Base-by-base conservation (phyloP, 495 filamentous ascomycete genomes). In the Aspergillus coremiiformis region DNA sequence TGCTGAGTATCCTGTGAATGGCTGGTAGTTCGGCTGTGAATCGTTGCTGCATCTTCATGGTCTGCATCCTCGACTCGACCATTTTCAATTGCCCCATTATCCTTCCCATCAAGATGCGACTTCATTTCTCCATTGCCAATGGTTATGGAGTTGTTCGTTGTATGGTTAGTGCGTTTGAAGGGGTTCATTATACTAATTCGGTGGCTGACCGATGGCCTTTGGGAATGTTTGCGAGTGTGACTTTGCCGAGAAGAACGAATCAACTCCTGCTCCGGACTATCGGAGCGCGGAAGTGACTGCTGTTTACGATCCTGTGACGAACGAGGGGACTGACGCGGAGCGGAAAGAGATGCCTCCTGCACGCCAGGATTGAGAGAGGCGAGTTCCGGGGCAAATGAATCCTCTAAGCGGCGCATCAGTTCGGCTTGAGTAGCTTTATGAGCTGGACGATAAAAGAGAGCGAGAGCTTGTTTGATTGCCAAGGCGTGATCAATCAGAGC, bases 401-500 rank as follows among this genome's bases (percentile, higher is more conserved):
- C 61, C 42, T 77, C 73, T 29, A 74, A 75, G 27, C 69, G 71
- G 11, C 63, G 75, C 60, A 61, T 76, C 59, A 78, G 74, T 51
- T 82, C 75, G 21, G 71, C 66, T 52, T 79, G 77, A 1, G 80
- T 83, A 55, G 78, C 81, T 78, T 76, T 69, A 41, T 78, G 78
- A 20, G 74, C 79, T 61, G 72, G 81, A 27, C 78, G 71, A 32
- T 71, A 70, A 62, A 86, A 89, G 49, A 85, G 77, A 8, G 78
- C 75, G 46, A 98, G 64, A 56, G 88, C 90, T 51, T 89, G 83
- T 71, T 91, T 91, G 62, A 97, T 82, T 56, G 85, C 81, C 37
- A 90, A 77, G 4, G 89, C 89, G 61, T 98, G 91, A 62, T 98
- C 93, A 44, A 94, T 77, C 35, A 98, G 76, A 17, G 89, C 89